Base-by-base conservation (phyloP, 2,329 filamentous ascomycete genomes). In the Parascedosporium putredinis region DNA sequence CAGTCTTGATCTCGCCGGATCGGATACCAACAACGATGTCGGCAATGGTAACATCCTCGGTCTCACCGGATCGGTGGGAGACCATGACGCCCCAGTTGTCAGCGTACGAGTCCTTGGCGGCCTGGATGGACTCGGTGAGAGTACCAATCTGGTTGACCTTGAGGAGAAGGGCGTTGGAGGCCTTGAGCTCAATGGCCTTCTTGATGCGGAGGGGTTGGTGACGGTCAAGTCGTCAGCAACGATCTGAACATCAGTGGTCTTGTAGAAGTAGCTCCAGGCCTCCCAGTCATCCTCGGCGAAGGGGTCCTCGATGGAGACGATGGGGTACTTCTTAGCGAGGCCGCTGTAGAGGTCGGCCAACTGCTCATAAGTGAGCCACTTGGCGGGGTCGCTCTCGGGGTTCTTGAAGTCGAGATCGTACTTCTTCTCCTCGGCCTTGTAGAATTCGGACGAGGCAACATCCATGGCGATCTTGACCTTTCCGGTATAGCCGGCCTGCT, bases 391-490 rank as follows among this genome's bases (percentile, higher is more conserved):
- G 69, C 86, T 93, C 57, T 97, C 85, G 64, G 93, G 91, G 83
- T 98, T 98, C 88, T 98, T 97, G 88, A 97, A 98, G 84, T 97
- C 93, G 58, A 98, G 81, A 68, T 98, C 93, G 81, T 98, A 98
- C 81, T 97, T 97, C 86, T 97, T 96, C 68, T 75, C 91, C 48
- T 93, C 88, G 63, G 76, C 72, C 78, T 97, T 97, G 86, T 98
- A 98, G 81, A 98, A 98, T 73, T 98, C 93, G 78, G 87, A 95
- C 58, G 93, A 96, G 58, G 93, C 93, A 67, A 97, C 91, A 65
- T 98, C 93, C 89, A 98, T 95, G 68, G 93, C 93, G 63, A 98
- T 98, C 72, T 95, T 88, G 70, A 98, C 84, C 79, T 93, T 78
- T 71, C 91, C 93, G 53, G 86, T 89, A 79, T 98, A 97, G 59